phyloP scores from a whole-genome alignment of 768 basidiomycete species.

The Boletus speciosus region DNA sequence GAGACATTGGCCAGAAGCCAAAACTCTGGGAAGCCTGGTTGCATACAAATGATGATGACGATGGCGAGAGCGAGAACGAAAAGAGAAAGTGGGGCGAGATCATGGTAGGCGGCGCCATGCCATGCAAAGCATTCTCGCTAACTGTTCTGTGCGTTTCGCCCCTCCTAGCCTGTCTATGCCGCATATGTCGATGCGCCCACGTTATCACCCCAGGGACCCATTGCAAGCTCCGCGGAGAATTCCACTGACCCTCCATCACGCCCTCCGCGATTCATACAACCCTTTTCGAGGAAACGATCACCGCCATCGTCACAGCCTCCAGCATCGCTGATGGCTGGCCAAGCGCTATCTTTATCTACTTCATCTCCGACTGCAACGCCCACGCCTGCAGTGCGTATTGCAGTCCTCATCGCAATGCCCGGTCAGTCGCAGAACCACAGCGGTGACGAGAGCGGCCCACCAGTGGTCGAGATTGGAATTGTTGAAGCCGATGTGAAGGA shows the following conservation, averaged over 20 bases:
- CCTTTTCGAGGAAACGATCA: constrained; percentile 15
- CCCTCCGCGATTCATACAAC: constrained; percentile 12
- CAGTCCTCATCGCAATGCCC: constrained; percentile 48
- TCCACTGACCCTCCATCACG: constrained; percentile 5
- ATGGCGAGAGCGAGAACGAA: constrained; percentile 12
- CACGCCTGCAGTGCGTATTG: constrained; percentile 33
- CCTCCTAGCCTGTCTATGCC: constrained; percentile 24
- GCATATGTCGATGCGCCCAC: constrained; percentile 15
- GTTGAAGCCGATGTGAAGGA: constrained; percentile 16
- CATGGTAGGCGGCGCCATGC: constrained; percentile 16
- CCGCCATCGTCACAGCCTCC: constrained; percentile 13
- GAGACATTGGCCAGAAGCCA: constrained; percentile 32
- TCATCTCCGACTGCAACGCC: constrained; percentile 6
- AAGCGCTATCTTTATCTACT: not conserved
- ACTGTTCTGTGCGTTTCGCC: not conserved
- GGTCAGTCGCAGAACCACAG: not conserved
- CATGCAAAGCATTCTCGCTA: not conserved
- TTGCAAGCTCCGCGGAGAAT: not conserved
- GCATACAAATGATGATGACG: constrained; percentile 4
- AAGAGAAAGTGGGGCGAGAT: constrained; percentile 30
- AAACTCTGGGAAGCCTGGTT: constrained; percentile 30
- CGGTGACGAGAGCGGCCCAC: constrained; percentile 25
- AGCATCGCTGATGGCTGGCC: constrained; percentile 1
- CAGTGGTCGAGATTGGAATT: constrained; percentile 34
- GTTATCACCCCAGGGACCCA: constrained; percentile 4